A percentile compares a stretch with the other conserved stretches of the same genome.
phyloP scores from a whole-genome alignment of 139 green algal species.

The Chlamydomonas asymmetrica region DNA sequence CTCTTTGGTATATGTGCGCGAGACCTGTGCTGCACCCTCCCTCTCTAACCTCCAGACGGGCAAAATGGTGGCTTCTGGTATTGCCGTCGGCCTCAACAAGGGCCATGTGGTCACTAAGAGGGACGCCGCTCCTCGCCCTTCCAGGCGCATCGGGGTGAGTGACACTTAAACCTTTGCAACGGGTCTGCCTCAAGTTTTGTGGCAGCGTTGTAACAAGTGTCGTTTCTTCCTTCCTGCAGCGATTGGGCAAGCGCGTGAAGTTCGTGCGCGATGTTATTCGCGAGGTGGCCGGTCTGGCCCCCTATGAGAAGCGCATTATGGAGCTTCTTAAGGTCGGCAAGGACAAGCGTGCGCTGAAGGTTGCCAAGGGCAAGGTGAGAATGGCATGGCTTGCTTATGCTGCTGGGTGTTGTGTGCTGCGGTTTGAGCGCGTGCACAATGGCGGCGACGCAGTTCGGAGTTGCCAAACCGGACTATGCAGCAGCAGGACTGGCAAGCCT shows the following conservation, averaged over 20 bases:
- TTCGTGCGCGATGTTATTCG: slow-evolving; percentile 88
- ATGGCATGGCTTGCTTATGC: too few relatives aligned
- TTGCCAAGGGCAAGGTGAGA: slow-evolving; percentile 92
- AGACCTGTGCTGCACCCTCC: too few relatives aligned
- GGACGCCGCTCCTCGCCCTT: slow-evolving; percentile 55
- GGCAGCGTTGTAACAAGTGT: too few relatives aligned
- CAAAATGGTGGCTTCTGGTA: slow-evolving; percentile 63
- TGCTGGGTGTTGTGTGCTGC: too few relatives aligned
- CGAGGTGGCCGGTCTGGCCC: slow-evolving; percentile 91
- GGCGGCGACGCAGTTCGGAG: too few relatives aligned
- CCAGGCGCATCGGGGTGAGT: slow-evolving; percentile 83
- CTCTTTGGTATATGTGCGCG: too few relatives aligned
- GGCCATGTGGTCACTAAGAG: slow-evolving; percentile 83
- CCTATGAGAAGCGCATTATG: slow-evolving; percentile 93
- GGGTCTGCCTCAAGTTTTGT: too few relatives aligned
- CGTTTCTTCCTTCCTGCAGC: slow-evolving; percentile 52
- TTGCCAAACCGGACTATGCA: too few relatives aligned
- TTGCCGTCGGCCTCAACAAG: slow-evolving; percentile 89
- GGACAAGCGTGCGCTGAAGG: slow-evolving; percentile 96
- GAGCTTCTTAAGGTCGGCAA: slow-evolving; percentile 96
- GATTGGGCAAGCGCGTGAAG: slow-evolving; percentile 81
- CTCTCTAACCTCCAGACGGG: not conserved
- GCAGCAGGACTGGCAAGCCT: too few relatives aligned
- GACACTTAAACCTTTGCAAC: too few relatives aligned
- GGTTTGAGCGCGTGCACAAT: too few relatives aligned